Base-by-base conservation (phyloP, 345 rosid genomes). In the Eucalyptus victrix region DNA sequence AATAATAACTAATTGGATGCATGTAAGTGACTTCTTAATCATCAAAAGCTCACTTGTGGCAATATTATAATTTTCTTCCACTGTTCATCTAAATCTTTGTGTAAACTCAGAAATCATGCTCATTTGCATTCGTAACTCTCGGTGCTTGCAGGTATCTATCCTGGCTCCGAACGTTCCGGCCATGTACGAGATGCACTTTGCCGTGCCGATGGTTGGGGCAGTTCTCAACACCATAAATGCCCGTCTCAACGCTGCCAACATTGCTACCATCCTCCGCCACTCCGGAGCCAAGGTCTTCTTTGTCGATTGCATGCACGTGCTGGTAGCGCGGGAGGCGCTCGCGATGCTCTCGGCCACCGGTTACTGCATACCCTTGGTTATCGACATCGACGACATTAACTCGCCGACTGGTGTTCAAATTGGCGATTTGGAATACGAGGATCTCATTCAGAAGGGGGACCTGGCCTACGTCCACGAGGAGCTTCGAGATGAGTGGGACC, bases 81-180 rank as follows among this genome's bases (percentile, higher is more conserved):
- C 86, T 81, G 6, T 42, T 81, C n/a, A 28, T 40, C 47, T 42
- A 42, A 40, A 47, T 28, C 24, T 85, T 45, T 32, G 53, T 40
- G 15, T 32, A 10, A 44, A 24, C 19, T 85, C 32, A 26, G 62
- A 85, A 85, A 45, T 47, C 9, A 15, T 47, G 15, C 16, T 44
- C 51, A 26, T 28, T 65, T n/a, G 76, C 40, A 32, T n/a, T 65
- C 18, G 4, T 72, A 37, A 24, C 83, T 72, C 83, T 10, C 24
- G 3, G 83, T 19, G 45, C 15, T 15, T 4, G 15, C 90, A 95
- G 97, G 97, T 97, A 3, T 95, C 99, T 3, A 92, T 95, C 37
- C 86, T 97, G 89, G 98, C 99, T 86, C 99, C 98, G 2, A 97
- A 95, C 85, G 34, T 95, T 87, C 99, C 98, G 7, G 99, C 99